Evolutionary conservation across 140 eudicot species (phyloP).

Genomic region (Senecio squalidus): DNA sequence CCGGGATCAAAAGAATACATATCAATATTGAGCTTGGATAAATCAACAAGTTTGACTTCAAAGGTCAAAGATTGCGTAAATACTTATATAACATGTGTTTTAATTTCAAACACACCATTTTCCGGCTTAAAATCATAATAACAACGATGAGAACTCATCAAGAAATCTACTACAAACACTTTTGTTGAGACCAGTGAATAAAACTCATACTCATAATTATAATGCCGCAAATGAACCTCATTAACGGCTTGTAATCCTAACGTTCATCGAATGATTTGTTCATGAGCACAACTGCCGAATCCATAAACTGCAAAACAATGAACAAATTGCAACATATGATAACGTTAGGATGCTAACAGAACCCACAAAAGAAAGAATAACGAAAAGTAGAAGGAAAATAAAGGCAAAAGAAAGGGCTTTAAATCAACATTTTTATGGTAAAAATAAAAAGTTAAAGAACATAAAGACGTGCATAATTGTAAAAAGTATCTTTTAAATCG

Average conservation of each 20-base stretch:
- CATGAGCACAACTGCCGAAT: constrained; percentile 81
- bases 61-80: not conserved
- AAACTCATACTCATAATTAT: constrained; percentile 19
- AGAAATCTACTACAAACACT: constrained; percentile 10
- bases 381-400: not conserved
- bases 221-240: constrained; percentile 9
- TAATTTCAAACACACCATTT: not conserved
- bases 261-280: constrained; percentile 71
- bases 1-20: not conserved
- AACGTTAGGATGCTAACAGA: not conserved
- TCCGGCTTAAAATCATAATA: not conserved
- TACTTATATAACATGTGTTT: not conserved
- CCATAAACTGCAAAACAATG: constrained; percentile 73
- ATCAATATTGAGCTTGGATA: not conserved
- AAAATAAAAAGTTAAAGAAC: constrained; percentile 5
- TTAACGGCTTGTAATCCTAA: constrained; percentile 22
- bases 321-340: constrained; percentile 6
- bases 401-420: not conserved
- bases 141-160: constrained; percentile 2
- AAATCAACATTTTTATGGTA: not conserved
- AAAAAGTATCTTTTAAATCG: not conserved
- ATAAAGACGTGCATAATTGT: constrained; percentile 10
- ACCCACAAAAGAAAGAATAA: not conserved
- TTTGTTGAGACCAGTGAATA: constrained; percentile 11
- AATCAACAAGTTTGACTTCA: not conserved